These are phyloP conservation scores for Podospora bellae-mahoneyi DNA, from an alignment of 495 filamentous ascomycete species.

Conservation along the genomic window DNA sequence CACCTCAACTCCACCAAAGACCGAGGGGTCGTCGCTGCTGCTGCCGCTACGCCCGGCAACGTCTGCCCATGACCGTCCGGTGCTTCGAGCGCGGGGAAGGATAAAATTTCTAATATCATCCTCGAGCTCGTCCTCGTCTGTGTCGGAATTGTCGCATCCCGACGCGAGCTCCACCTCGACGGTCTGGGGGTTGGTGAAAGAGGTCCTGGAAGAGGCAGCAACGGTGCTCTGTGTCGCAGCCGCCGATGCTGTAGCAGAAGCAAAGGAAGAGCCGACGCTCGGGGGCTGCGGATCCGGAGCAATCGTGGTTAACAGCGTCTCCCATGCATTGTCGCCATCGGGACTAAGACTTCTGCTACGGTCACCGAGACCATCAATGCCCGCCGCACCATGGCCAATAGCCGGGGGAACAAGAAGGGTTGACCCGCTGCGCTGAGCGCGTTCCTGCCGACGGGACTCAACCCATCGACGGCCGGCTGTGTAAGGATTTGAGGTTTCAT, in stretches of 20 bases:
- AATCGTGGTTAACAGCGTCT: slow-evolving; percentile 73
- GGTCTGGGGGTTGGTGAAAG: slow-evolving; percentile 35
- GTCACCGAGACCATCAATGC: slow-evolving; percentile 74
- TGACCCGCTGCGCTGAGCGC: slow-evolving; percentile 5
- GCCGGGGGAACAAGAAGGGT: background rate
- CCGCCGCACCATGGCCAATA: no score
- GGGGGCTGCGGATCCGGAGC: slow-evolving; percentile 76
- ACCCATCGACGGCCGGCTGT: background rate
- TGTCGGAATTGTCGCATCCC: slow-evolving; percentile 34
- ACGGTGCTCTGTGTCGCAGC: slow-evolving; percentile 35
- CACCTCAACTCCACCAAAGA: slow-evolving; percentile 50
- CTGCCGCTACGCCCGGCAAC: slow-evolving; percentile 30
- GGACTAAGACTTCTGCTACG: slow-evolving; percentile 78
- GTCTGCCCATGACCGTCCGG: slow-evolving; percentile 34
- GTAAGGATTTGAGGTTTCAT: background rate
- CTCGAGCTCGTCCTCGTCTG: slow-evolving; percentile 38
- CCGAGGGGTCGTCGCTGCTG: slow-evolving; percentile 28
- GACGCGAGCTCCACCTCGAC: slow-evolving; percentile 38
- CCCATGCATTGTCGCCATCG: slow-evolving; percentile 68
- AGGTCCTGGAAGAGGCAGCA: slow-evolving; percentile 34
- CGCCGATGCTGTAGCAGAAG: slow-evolving; percentile 56
- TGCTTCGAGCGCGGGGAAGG: background rate
- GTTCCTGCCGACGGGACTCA: background rate
- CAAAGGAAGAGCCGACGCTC: slow-evolving; percentile 76
- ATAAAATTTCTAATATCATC: slow-evolving; percentile 19